These are phyloP conservation scores for Epichloe festucae DNA, from an alignment of 2,329 filamentous ascomycete genomes.

Conservation along the genomic window DNA sequence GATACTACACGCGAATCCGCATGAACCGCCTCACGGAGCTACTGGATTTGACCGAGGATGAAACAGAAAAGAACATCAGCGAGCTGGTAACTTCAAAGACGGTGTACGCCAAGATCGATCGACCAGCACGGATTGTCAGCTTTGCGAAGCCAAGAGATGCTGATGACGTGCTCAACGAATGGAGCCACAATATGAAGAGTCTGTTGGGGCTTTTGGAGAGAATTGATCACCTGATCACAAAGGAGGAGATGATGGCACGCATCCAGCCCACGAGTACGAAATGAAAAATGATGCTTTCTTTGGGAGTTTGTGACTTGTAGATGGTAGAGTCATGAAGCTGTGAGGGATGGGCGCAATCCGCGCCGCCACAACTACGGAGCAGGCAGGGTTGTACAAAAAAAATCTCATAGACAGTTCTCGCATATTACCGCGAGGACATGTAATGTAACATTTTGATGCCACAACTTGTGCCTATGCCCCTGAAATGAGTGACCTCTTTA, in stretches of 20 bases:
- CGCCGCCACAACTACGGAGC: neutral
- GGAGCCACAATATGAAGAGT: slow-evolving; percentile 97
- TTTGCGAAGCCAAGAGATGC: slow-evolving; percentile 92
- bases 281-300: slow-evolving; percentile 13
- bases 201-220: slow-evolving; percentile 73
- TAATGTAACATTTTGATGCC: slow-evolving; percentile 12
- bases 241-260: slow-evolving; percentile 99
- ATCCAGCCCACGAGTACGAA: slow-evolving; percentile 55
- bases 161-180: slow-evolving; percentile 94
- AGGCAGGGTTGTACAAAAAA: slow-evolving; percentile 14
- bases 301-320: neutral
- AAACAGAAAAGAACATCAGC: slow-evolving; percentile 98
- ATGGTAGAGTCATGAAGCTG: neutral
- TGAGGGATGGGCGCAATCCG: neutral
- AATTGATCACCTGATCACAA: slow-evolving; percentile 96
- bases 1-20: slow-evolving; percentile 96
- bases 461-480: neutral
- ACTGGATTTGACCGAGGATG: slow-evolving; percentile 82
- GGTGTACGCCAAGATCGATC: slow-evolving; percentile 93
- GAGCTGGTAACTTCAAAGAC: slow-evolving; percentile 96
- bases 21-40: slow-evolving; percentile 83
- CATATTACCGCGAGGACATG: slow-evolving; percentile 13
- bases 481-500: neutral
- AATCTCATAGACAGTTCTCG: slow-evolving; percentile 19
- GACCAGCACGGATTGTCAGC: slow-evolving; percentile 80